Conservation (phyloP, 192 early-diverging fungal species). For the Coemansia sp. region DNA sequence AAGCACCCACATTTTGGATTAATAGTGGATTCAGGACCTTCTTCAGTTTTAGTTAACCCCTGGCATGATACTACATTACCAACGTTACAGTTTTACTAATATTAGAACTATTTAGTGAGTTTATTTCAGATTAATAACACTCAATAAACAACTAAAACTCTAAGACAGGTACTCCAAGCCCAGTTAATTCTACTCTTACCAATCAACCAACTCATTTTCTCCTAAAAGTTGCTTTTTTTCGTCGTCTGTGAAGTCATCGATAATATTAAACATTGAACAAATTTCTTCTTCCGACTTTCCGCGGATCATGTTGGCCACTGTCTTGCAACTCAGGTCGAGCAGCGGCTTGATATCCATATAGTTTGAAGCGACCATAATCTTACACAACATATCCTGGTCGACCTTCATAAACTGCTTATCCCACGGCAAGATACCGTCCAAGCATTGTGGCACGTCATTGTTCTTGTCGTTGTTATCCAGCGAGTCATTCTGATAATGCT, state of each 20-base stretch:
- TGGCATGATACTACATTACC: too few relatives aligned
- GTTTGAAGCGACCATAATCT: constrained; percentile 83
- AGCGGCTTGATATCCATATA: constrained; percentile 96
- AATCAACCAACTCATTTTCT: constrained; percentile 76
- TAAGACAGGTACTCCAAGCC: too few relatives aligned
- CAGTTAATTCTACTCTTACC: neutral
- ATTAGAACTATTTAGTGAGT: too few relatives aligned
- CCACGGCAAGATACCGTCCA: constrained; percentile 77
- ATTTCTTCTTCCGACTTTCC: constrained; percentile 93
- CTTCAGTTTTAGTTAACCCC: too few relatives aligned
- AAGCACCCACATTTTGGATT: too few relatives aligned
- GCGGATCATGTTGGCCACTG: constrained; percentile 97
- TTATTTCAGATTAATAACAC: too few relatives aligned
- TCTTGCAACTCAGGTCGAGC: constrained; percentile 96
- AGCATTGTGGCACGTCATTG: constrained; percentile 58
- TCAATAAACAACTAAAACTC: neutral
- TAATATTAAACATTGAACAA: constrained; percentile 94
- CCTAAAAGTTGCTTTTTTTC: constrained; percentile 88
- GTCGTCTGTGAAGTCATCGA: constrained; percentile 92
- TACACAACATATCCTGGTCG: constrained; percentile 77
- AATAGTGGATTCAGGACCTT: too few relatives aligned
- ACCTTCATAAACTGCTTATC: constrained; percentile 78
- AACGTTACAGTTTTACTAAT: too few relatives aligned
- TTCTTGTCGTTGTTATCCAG: constrained; percentile 51
- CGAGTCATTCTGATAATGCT: constrained; percentile 73